Evolutionary conservation across 495 filamentous ascomycete genomes (phyloP).

Genomic region (Cercophora newfieldiana): DNA sequence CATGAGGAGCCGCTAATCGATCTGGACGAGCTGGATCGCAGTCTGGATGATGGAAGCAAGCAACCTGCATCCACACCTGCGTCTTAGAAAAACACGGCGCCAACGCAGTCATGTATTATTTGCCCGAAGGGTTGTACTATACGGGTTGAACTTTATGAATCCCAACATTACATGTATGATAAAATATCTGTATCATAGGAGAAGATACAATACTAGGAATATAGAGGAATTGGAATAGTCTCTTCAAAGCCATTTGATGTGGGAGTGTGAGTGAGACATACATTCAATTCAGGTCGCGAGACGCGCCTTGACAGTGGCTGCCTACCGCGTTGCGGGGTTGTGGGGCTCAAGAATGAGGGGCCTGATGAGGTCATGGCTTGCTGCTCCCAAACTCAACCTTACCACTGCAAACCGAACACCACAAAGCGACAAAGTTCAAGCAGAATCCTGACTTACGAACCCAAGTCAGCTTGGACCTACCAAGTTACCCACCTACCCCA

Average conservation of each 20-base stretch:
- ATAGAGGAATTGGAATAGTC: neutral
- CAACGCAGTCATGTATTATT: conserved; percentile 4
- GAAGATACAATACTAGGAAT: neutral
- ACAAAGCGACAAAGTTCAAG: too few species aligned
- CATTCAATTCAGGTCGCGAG: neutral
- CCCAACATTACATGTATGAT: neutral
- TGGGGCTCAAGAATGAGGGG: neutral
- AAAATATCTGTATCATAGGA: neutral
- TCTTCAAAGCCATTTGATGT: too few species aligned
- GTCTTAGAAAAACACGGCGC: neutral
- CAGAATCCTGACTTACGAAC: too few species aligned
- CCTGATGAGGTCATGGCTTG: conserved; percentile 8
- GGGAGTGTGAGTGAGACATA: too few species aligned
- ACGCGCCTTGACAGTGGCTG: neutral
- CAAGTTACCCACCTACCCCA: neutral
- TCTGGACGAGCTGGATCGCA: conserved; percentile 8
- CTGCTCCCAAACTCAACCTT: neutral
- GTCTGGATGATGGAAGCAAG: neutral
- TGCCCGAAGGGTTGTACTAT: neutral
- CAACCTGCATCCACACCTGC: neutral
- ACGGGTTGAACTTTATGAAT: neutral
- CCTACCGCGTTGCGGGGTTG: conserved; percentile 3
- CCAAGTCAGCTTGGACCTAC: neutral
- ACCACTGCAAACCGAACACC: neutral
- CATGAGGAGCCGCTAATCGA: conserved; percentile 34